Base-by-base conservation (phyloP, 2,329 filamentous ascomycete genomes). In the Fusarium secorum region DNA sequence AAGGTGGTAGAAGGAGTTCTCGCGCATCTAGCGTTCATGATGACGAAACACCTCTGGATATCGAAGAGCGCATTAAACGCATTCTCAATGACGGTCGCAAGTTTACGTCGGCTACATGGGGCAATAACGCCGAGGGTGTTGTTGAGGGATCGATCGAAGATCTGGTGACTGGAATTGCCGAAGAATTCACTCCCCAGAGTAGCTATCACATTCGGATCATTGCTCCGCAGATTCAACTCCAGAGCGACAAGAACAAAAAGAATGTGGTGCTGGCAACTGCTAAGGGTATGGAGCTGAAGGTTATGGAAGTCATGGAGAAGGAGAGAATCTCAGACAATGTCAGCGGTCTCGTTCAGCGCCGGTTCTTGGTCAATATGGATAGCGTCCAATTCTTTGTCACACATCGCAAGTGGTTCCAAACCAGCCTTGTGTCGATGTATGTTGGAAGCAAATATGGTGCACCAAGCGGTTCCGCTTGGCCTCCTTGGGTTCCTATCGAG, bases 351-450 rank as follows among this genome's bases (percentile, higher is more conserved):
- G 95, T 99, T 3, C 97, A 99, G 79, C 92, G 95, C 39, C 92
- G 96, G 11, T 98, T 98, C 83, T 89, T 95, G 32, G 90, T 98
- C 69, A 93, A 94, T 73, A 98, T 98, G 92, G 96, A 99, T 81
- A 97, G 95, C 78, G 92, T 97, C 32, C 96, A 99, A 79, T 98
- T 99, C 82, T 99, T 99, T 74, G 95, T 99, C 53, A 96, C 95
- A 1, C 95, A 95, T 68, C 93, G 95, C 76, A 97, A 97, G 82
- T 96, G 91, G 79, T 95, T 99, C 80, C 88, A 89, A 17, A 92
- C 91, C 14, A 92, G 93, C 68, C 89, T 97, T 70, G 87, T 98
- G 57, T 94, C 96, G 57, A 92, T 97, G 85, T 98, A 99, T 79
- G 95, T 95, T 26, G 95, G 94, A 57, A 97, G 95, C 80, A 91